phyloP scores from a whole-genome alignment of 2,329 filamentous ascomycete genomes.

The Juglanconis oblonga region DNA sequence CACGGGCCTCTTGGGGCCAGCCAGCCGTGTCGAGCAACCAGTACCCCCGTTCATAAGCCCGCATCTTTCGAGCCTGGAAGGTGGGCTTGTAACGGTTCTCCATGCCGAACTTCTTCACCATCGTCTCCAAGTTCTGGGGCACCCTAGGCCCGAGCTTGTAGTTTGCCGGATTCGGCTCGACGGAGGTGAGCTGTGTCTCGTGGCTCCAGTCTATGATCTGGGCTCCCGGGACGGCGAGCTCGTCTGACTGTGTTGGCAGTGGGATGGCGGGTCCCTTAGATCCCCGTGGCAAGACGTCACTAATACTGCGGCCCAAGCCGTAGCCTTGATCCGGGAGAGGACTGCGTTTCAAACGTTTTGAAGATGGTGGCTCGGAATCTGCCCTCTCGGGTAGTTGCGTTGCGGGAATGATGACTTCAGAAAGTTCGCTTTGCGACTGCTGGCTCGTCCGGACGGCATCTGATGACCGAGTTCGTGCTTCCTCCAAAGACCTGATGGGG shows the following conservation, averaged over 20 bases:
- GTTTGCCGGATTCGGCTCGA: conserved; percentile 47
- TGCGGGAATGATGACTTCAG: neutral
- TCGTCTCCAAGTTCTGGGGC: conserved; percentile 46
- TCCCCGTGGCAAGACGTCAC: conserved; percentile 25
- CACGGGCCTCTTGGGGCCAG: conserved; percentile 50
- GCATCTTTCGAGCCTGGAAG: conserved; percentile 45
- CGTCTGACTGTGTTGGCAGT: neutral
- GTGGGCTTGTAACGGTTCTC: conserved; percentile 51
- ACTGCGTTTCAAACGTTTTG: conserved; percentile 24
- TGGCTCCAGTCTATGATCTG: conserved; percentile 5
- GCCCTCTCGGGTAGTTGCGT: conserved; percentile 18
- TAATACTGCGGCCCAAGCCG: conserved; percentile 29
- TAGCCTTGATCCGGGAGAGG: conserved; percentile 19
- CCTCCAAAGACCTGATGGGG: neutral
- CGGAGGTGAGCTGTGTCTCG: neutral
- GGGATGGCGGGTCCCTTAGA: conserved; percentile 18
- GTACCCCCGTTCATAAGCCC: conserved; percentile 69
- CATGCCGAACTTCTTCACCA: conserved; percentile 52
- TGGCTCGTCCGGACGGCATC: neutral
- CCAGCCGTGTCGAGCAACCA: conserved; percentile 63
- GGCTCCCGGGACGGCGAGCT: neutral
- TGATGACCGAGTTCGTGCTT: neutral
- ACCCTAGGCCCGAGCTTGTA: conserved; percentile 35
- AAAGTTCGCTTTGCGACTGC: neutral
- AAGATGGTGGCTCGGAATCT: conserved; percentile 32